Base-by-base conservation (phyloP, 2,329 filamentous ascomycete species). In the Emmonsiellopsis sp. region DNA sequence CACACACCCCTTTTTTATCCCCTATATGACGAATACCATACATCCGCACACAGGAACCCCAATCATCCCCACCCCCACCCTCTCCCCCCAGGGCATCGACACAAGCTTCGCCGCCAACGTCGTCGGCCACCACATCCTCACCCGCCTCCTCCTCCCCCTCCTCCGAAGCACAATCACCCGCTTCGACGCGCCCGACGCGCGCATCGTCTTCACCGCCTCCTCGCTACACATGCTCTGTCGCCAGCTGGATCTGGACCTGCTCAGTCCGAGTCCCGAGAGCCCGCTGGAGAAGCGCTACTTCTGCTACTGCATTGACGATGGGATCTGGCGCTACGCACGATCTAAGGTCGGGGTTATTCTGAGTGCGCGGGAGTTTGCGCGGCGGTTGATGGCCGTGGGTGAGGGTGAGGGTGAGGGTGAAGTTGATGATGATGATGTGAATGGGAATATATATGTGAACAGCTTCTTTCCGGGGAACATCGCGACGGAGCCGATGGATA, bases 41-140 rank as follows among this genome's bases (percentile, higher is more conserved):
- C 47, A 39, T 47, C n/a, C 7, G n/a, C 14, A 33, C n/a, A 45
- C 43, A 61, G 60, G 54, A 40, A 50, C 63, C 8, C 57, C 62
- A 2, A 54, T 62, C 3, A 52, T 55, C 17, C 47, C 56, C 17
- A 45, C 65, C 31, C 63, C 60, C 52, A 56, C 56, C 21, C 55
- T 61, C 33, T 67, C 62, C 6, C 57, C 60, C 2, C 58, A 78
- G 17, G 72, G 73, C 6, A 60, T 78, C 42, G 77, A 80, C 58
- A 58, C 61, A 34, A 75, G 72, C 6, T 81, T 81, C 57, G 75
- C 66, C 4, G 67, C 77, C 56, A 75, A 71, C 53, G 75, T 79
- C 56, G 67, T 79, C 42, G 77, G 77, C 5, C 75, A 80, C 57
- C 71, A 75, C 11, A 62, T 79, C 2, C 69, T 80, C 0, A 75